These are phyloP conservation scores for Colletotrichum echinochloae DNA, from an alignment of 2,329 filamentous ascomycete species.

Conservation along the genomic window DNA sequence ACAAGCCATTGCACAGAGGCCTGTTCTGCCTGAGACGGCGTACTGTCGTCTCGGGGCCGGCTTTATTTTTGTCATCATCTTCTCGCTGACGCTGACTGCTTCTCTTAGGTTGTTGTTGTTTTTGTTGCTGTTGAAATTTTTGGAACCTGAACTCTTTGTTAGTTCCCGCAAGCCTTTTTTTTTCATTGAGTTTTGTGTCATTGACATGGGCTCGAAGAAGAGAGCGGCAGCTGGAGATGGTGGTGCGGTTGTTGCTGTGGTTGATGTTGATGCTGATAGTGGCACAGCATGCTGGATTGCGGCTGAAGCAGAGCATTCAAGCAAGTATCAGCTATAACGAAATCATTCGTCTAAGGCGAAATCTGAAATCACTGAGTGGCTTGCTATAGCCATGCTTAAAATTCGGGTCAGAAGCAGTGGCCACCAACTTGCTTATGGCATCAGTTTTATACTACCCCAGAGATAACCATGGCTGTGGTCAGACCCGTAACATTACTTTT, in stretches of 20 bases:
- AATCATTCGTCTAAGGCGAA: background rate
- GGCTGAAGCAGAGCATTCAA: background rate
- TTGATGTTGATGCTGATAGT: background rate
- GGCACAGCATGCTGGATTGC: background rate
- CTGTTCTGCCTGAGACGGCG: background rate
- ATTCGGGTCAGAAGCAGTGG: too few relatives aligned
- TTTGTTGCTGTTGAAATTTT: slow-evolving; percentile 1
- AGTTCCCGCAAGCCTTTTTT: background rate
- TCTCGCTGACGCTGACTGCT: slow-evolving; percentile 1
- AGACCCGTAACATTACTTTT: background rate
- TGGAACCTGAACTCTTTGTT: background rate
- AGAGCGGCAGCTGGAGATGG: background rate
- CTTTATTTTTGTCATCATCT: background rate
- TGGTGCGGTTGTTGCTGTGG: background rate
- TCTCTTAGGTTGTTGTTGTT: slow-evolving; percentile 8
- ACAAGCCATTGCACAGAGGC: slow-evolving; percentile 3
- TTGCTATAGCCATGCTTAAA: background rate
- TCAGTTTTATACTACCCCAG: background rate
- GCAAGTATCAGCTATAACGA: background rate
- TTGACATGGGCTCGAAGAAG: background rate
- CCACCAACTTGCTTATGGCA: background rate
- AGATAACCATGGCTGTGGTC: background rate
- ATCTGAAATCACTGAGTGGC: background rate
- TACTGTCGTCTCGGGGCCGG: background rate
- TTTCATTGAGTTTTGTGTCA: slow-evolving; percentile 11